Percentiles rank a stretch among this genome's conserved stretches.
Conservation (phyloP, 1,284 basidiomycete genomes). For the Leccinum griseonigrum region DNA sequence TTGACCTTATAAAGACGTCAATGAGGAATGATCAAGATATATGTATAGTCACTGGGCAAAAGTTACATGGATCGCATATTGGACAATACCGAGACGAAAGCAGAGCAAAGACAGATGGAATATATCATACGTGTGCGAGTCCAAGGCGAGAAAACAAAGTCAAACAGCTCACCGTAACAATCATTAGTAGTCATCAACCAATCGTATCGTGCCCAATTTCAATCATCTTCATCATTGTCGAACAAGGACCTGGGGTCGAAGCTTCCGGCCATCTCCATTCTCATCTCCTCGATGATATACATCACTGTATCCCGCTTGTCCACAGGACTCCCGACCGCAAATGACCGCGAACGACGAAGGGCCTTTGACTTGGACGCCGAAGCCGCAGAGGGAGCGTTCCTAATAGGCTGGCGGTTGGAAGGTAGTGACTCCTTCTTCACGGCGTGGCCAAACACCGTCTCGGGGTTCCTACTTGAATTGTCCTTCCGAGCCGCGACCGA, state of each 20-base stretch:
- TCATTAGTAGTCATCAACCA: not conserved
- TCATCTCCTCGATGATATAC: slow-evolving; percentile 20
- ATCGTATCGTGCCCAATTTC: not conserved
- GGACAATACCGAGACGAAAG: not conserved
- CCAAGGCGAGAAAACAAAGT: too few species aligned
- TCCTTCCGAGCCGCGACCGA: slow-evolving; percentile 6
- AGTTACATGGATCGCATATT: not conserved
- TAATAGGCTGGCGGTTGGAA: not conserved
- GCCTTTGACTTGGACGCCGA: not conserved
- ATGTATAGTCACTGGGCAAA: too few species aligned
- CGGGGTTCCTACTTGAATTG: not conserved
- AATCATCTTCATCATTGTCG: slow-evolving; percentile 8
- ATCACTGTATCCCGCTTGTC: slow-evolving; percentile 12
- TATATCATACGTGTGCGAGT: too few species aligned
- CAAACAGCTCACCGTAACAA: not conserved
- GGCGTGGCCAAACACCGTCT: slow-evolving; percentile 15
- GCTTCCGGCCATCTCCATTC: slow-evolving; percentile 14
- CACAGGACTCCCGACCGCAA: slow-evolving; percentile 10
- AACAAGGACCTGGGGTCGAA: slow-evolving; percentile 21
- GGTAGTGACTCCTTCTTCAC: slow-evolving; percentile 18
- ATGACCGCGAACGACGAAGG: slow-evolving; percentile 29
- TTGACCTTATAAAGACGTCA: too few species aligned
- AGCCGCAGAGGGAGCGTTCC: not conserved
- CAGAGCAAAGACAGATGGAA: not conserved
- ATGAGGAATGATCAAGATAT: too few species aligned